These are phyloP conservation scores for Rostrohypoxylon terebratum DNA, from an alignment of 495 filamentous ascomycete species.

Conservation along the genomic window DNA sequence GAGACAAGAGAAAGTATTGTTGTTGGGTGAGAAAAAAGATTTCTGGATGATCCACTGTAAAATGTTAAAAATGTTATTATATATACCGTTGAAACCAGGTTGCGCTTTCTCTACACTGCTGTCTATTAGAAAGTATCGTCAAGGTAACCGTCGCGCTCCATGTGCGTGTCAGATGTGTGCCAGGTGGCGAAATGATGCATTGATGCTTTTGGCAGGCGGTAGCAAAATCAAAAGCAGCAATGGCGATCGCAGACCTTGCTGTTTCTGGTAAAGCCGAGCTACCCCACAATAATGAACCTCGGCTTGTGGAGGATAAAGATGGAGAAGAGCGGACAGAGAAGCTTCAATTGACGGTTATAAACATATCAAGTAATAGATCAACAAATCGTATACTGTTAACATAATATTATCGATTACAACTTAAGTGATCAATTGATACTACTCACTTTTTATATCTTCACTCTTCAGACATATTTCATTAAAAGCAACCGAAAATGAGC, in stretches of 20 bases:
- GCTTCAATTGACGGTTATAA: constrained; percentile 6
- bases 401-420: neutral
- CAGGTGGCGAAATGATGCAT: neutral
- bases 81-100: too few relatives aligned
- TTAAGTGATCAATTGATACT: neutral
- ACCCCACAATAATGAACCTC: constrained; percentile 20
- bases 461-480: neutral
- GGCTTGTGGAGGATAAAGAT: constrained; percentile 23
- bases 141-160: neutral
- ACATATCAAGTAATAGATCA: neutral
- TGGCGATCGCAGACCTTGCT: neutral
- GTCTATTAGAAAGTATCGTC: neutral
- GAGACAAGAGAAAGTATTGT: neutral
- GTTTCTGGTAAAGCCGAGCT: neutral
- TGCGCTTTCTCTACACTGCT: too few relatives aligned
- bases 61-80: too few relatives aligned
- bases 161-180: too few relatives aligned
- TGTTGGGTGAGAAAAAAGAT: too few relatives aligned
- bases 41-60: too few relatives aligned
- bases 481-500: constrained; percentile 50
- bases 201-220: constrained; percentile 13
- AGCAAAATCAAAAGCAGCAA: neutral
- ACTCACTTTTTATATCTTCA: neutral
- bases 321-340: constrained; percentile 9
- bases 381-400: neutral